Evolutionary conservation across 2,329 filamentous ascomycete species (phyloP).

Genomic region (Penicillium decumbens): DNA sequence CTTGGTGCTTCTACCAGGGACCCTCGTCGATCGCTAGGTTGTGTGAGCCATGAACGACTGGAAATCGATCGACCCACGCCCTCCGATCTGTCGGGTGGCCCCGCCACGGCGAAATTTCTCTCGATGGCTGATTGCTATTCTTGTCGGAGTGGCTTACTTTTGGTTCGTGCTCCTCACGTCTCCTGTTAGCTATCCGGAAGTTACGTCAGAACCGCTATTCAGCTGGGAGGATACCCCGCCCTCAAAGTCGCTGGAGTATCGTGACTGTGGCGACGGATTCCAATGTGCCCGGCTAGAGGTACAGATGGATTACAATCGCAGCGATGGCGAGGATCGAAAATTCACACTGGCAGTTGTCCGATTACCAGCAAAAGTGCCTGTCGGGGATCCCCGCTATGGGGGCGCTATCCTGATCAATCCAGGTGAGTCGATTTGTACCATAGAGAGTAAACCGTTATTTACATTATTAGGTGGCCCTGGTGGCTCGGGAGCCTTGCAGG

Average conservation of each 20-base stretch:
- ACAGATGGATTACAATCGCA: constrained; percentile 46
- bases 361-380: constrained; percentile 42
- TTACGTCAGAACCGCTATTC: neutral
- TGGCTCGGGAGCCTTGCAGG: constrained; percentile 39
- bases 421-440: constrained; percentile 20
- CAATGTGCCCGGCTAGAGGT: constrained; percentile 49
- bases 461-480: constrained; percentile 40
- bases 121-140: neutral
- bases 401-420: constrained; percentile 49
- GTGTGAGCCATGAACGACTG: constrained; percentile 10
- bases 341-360: constrained; percentile 46
- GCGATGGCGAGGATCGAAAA: constrained; percentile 29
- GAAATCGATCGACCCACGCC: constrained; percentile 5
- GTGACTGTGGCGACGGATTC: constrained; percentile 44
- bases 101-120: constrained; percentile 1
- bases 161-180: neutral
- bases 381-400: constrained; percentile 43
- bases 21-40: neutral
- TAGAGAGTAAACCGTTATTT: neutral
- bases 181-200: neutral
- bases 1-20: neutral
- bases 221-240: constrained; percentile 26
- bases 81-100: neutral
- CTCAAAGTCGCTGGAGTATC: constrained; percentile 31
- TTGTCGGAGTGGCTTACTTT: neutral